A percentile compares a stretch with the other conserved stretches of the same genome.
Conservation (phyloP, 805 yeast species). For the Candida sphagnicola region DNA sequence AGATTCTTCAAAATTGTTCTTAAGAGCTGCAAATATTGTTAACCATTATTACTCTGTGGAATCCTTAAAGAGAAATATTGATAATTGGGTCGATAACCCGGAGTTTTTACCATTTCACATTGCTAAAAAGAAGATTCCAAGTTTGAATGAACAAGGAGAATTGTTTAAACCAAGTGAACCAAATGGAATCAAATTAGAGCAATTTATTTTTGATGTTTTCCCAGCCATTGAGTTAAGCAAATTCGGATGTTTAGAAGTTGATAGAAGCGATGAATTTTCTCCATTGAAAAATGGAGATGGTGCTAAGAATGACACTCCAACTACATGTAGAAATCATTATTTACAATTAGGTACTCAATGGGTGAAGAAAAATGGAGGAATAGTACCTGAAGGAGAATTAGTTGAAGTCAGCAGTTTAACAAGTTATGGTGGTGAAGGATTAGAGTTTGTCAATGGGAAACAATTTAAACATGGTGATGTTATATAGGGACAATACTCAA, state of each 20-base stretch:
- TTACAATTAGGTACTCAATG: conserved; percentile 69
- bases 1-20: conserved; percentile 50
- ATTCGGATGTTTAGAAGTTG: conserved; percentile 92
- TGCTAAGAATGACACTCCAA: conserved; percentile 79
- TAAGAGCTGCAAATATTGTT: conserved; percentile 95
- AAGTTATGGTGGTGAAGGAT: conserved; percentile 73
- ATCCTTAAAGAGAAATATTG: conserved; percentile 56
- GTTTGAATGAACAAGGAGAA: conserved; percentile 42
- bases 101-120: conserved; percentile 84
- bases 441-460: conserved; percentile 52
- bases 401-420: conserved; percentile 78
- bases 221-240: conserved; percentile 63
- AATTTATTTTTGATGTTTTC: conserved; percentile 94
- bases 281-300: conserved; percentile 92
- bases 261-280: conserved; percentile 79
- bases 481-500: conserved; percentile 6
- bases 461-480: conserved; percentile 30
- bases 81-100: conserved; percentile 66
- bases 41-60: conserved; percentile 90
- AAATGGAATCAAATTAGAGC: conserved; percentile 93
- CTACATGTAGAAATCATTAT: conserved; percentile 66
- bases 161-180: conserved; percentile 62
- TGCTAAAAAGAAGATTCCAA: conserved; percentile 84
- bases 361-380: conserved; percentile 70
- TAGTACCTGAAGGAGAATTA: conserved; percentile 38